Evolutionary conservation across 2,329 filamentous ascomycete genomes (phyloP).

Genomic region (Ustulina deusta): DNA sequence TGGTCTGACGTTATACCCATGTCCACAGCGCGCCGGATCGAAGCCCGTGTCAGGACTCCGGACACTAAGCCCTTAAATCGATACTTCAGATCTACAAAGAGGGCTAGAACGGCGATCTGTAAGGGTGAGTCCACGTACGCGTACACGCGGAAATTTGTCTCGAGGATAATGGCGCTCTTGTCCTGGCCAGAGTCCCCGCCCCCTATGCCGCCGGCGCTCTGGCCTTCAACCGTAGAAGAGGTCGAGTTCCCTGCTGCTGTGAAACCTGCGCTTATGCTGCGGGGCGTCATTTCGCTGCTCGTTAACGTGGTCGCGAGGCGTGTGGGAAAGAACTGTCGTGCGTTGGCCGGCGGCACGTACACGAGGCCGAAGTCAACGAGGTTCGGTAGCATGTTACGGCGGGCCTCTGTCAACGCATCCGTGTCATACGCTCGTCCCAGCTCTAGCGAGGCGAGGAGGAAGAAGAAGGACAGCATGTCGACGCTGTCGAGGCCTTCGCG

Average conservation of each 20-base stretch:
- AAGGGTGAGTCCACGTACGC: slow-evolving; percentile 95
- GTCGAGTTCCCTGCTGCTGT: slow-evolving; percentile 67
- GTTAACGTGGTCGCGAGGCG: slow-evolving; percentile 94
- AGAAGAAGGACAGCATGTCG: slow-evolving; percentile 95
- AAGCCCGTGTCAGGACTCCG: slow-evolving; percentile 88
- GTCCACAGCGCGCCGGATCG: slow-evolving; percentile 86
- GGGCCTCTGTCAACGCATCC: slow-evolving; percentile 81
- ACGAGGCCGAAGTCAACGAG: slow-evolving; percentile 94
- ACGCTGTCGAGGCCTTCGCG: slow-evolving; percentile 83
- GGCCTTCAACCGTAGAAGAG: slow-evolving; percentile 50
- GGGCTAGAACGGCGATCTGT: slow-evolving; percentile 91
- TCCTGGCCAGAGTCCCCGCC: slow-evolving; percentile 44
- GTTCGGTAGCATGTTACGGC: slow-evolving; percentile 89
- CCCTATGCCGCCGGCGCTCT: not conserved
- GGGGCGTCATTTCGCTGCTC: slow-evolving; percentile 75
- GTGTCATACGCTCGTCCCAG: slow-evolving; percentile 93
- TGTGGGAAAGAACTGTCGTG: slow-evolving; percentile 84
- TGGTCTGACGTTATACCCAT: slow-evolving; percentile 95
- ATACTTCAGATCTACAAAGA: slow-evolving; percentile 89
- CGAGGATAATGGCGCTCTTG: slow-evolving; percentile 91
- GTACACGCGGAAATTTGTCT: slow-evolving; percentile 98
- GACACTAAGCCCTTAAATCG: slow-evolving; percentile 96
- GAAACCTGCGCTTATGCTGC: slow-evolving; percentile 76
- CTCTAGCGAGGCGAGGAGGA: slow-evolving; percentile 92
- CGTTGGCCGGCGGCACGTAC: slow-evolving; percentile 72